Evolutionary conservation across 257 asterid genomes (phyloP), one percentile per base, ranked within the genome.

Genomic region (Parsonsia alboflavescens): DNA sequence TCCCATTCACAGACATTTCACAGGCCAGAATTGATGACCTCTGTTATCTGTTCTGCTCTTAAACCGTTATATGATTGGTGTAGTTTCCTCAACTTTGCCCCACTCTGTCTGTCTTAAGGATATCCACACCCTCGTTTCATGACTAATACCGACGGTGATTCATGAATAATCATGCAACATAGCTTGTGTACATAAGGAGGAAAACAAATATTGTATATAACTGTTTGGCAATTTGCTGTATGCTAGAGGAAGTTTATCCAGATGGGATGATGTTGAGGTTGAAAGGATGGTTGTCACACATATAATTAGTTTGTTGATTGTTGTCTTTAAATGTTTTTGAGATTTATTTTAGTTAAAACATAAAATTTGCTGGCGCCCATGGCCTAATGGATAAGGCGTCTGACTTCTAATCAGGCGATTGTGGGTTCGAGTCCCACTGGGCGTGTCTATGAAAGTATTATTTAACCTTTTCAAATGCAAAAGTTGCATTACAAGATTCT

Each of bases 371-470:
- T 0, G 8, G 98, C 98, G 94, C 96, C 96, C 97, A 84, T 89
- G 92, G 96, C 96, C 97, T 93, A 91, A 93, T 89, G 97, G 97
- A 93, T 91, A 89, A 93, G 98, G 96, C 96, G 96, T 71, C 84
- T 91, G 97, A 89, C 98, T 91, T 93, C 98, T 91, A 91, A 93
- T 91, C 97, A 89, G 86, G 97, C 96, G 96, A 93, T 91, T 91
- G 96, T 91, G 97, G 97, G 96, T 91, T 91, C 93, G 98, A 93
- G 89, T 91, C 96, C 96, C 91, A 91, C 96, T 89, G 97, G 96
- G 96, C 96, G 93, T 92, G 96, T 5, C 5, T 12, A n/a, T n/a
- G n/a, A n/a, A n/a, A n/a, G n/a, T n/a, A n/a, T n/a, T n/a, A n/a
- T n/a, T n/a, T n/a, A n/a, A n/a, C n/a, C n/a, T n/a, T n/a, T n/a